Conservation (phyloP, 352 stramenopile genomes). For the Phytophthora capsici region DNA sequence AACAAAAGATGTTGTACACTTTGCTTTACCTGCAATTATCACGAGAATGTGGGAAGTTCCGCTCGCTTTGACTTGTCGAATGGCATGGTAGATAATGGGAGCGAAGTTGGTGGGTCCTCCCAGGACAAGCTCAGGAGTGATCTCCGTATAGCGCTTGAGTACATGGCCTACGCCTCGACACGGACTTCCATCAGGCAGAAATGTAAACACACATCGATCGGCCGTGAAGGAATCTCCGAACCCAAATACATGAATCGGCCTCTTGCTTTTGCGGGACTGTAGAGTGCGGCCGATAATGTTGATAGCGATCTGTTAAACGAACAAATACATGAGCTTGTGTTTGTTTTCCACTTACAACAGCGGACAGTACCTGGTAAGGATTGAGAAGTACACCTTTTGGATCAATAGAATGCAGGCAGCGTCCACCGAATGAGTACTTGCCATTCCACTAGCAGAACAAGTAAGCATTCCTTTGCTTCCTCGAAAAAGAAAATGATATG, state of each 20-base stretch:
- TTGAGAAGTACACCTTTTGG: constrained; percentile 48
- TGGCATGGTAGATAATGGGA: constrained; percentile 77
- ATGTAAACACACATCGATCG: constrained; percentile 62
- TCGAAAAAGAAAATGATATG: constrained; percentile 1
- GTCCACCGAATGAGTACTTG: constrained; percentile 61
- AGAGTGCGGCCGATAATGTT: constrained; percentile 72
- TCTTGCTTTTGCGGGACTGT: constrained; percentile 72
- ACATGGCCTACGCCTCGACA: constrained; percentile 67
- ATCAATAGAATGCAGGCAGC: constrained; percentile 81
- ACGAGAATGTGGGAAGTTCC: constrained; percentile 75
- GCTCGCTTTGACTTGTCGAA: constrained; percentile 54
- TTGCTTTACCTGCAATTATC: constrained; percentile 58
- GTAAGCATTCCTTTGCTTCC: background rate
- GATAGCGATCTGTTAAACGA: constrained; percentile 56
- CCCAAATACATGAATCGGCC: constrained; percentile 75
- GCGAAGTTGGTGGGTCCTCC: constrained; percentile 81
- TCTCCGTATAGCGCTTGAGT: constrained; percentile 55
- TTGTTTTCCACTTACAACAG: background rate
- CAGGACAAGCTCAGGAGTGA: constrained; percentile 56
- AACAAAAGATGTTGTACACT: background rate
- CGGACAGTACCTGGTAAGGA: constrained; percentile 63
- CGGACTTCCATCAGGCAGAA: constrained; percentile 43
- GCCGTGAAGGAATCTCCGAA: constrained; percentile 71
- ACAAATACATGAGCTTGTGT: background rate
- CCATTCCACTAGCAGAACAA: constrained; percentile 62